A percentile compares a stretch with the other conserved stretches of the same genome.
Conservation (phyloP, 2,329 filamentous ascomycete genomes). For the Beauveria sp. region DNA sequence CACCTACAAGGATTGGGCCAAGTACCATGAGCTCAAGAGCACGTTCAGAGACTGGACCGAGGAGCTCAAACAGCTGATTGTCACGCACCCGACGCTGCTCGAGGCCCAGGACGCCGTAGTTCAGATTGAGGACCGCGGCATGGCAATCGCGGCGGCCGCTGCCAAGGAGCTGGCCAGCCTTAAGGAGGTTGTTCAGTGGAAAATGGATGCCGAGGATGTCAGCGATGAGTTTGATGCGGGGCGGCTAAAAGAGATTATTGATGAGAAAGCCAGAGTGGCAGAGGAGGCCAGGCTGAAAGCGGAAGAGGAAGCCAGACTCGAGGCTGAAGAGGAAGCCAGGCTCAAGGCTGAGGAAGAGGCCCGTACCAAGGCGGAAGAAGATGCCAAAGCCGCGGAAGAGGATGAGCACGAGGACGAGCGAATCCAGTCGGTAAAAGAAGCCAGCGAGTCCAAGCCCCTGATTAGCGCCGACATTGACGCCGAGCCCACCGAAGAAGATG, state of each 20-base stretch:
- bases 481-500: background rate
- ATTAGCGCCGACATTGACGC: background rate
- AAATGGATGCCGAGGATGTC: conserved; percentile 66
- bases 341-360: conserved; percentile 15
- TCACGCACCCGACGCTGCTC: conserved; percentile 62
- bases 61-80: conserved; percentile 70
- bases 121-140: conserved; percentile 68
- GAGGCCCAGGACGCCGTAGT: conserved; percentile 60
- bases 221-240: conserved; percentile 73
- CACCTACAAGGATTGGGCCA: conserved; percentile 95
- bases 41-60: conserved; percentile 78
- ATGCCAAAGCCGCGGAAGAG: conserved; percentile 22
- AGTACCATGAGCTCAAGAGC: conserved; percentile 81
- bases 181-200: conserved; percentile 80
- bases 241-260: conserved; percentile 44
- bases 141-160: conserved; percentile 69
- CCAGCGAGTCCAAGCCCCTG: conserved; percentile 4
- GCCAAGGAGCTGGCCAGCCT: conserved; percentile 73
- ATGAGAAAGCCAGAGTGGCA: conserved; percentile 20
- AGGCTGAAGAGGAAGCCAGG: conserved; percentile 17
- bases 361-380: conserved; percentile 18
- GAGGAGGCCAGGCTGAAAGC: conserved; percentile 24
- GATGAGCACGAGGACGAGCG: conserved; percentile 11
- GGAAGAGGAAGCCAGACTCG: conserved; percentile 13
- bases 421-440: conserved; percentile 16